Evolutionary conservation across 768 basidiomycete species (phyloP).

Genomic region (Jaapia argillacea): DNA sequence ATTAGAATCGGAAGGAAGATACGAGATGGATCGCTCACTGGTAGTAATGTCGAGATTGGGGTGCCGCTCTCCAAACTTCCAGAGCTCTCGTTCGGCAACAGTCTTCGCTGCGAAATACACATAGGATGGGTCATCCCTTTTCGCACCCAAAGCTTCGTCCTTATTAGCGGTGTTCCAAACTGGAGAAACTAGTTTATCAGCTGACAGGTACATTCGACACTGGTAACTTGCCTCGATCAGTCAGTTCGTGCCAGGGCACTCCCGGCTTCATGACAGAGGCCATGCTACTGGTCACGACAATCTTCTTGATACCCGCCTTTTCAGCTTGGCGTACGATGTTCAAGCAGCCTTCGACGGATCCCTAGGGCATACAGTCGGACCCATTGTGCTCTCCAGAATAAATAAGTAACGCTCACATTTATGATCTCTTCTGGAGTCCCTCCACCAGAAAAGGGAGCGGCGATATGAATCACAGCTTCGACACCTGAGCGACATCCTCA

Average conservation of each 20-base stretch:
- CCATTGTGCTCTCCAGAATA: not conserved
- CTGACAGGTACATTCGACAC: not conserved
- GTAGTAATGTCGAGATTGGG: constrained; percentile 13
- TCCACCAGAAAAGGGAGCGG: constrained; percentile 1
- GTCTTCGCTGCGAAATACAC: constrained; percentile 13
- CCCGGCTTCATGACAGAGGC: constrained; percentile 7
- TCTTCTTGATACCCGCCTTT: constrained; percentile 29
- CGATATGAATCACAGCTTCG: constrained; percentile 4
- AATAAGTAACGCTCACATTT: not conserved
- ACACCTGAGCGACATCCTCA: not conserved
- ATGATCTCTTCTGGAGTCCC: not conserved
- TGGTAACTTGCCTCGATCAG: not conserved
- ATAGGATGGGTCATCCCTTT: not conserved
- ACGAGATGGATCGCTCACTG: constrained; percentile 5
- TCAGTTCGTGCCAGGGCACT: constrained; percentile 17
- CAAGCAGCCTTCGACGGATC: constrained; percentile 11
- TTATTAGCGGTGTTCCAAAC: constrained; percentile 14
- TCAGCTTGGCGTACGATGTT: constrained; percentile 31
- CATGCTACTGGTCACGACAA: constrained; percentile 29
- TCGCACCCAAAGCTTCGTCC: constrained; percentile 10
- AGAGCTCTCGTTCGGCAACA: constrained; percentile 13
- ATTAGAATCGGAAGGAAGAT: not conserved
- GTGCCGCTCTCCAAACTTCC: constrained; percentile 15
- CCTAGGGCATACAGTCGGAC: not conserved
- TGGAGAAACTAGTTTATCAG: not conserved